A percentile compares a stretch with the other conserved stretches of the same genome.
These are phyloP conservation scores for Globisporangium megalacanthum DNA, from an alignment of 352 stramenopile genomes.

Conservation along the genomic window DNA sequence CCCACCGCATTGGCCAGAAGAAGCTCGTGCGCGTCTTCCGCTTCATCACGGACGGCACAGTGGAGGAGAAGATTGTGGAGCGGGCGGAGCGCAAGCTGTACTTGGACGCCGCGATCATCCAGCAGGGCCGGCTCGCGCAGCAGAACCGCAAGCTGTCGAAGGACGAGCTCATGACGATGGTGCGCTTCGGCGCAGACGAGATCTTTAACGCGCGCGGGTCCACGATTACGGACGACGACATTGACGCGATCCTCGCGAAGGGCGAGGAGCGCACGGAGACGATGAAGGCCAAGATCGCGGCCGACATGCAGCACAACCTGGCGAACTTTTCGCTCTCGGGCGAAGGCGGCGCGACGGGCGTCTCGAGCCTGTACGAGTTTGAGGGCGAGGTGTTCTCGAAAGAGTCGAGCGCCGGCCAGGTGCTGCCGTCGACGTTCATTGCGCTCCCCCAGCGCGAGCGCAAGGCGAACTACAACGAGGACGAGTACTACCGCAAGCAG, in stretches of 20 bases:
- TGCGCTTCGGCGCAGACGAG: constrained; percentile 87
- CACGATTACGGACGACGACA: constrained; percentile 91
- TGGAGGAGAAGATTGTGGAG: constrained; percentile 99
- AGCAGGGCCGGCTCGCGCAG: constrained; percentile 95
- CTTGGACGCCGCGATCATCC: constrained; percentile 98
- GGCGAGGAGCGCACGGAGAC: constrained; percentile 88
- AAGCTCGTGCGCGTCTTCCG: constrained; percentile 98
- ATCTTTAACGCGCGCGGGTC: constrained; percentile 86
- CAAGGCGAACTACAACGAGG: constrained; percentile 95
- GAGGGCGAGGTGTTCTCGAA: constrained; percentile 89
- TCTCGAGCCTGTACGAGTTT: constrained; percentile 87
- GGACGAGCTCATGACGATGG: constrained; percentile 97
- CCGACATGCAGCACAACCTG: constrained; percentile 94
- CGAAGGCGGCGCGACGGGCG: constrained; percentile 62
- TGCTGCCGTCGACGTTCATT: constrained; percentile 90
- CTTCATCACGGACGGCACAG: constrained; percentile 96
- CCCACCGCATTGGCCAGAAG: constrained; percentile 97
- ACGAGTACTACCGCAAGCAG: constrained; percentile 94
- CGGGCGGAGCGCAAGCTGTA: constrained; percentile 98
- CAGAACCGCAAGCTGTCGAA: constrained; percentile 92
- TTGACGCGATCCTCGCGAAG: constrained; percentile 88
- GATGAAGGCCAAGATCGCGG: constrained; percentile 84
- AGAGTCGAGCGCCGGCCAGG: constrained; percentile 63
- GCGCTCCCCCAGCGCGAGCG: constrained; percentile 79
- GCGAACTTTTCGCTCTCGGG: constrained; percentile 93